Evolutionary conservation across 1,284 basidiomycete genomes (phyloP).

Genomic region (Ustilago hordei): DNA sequence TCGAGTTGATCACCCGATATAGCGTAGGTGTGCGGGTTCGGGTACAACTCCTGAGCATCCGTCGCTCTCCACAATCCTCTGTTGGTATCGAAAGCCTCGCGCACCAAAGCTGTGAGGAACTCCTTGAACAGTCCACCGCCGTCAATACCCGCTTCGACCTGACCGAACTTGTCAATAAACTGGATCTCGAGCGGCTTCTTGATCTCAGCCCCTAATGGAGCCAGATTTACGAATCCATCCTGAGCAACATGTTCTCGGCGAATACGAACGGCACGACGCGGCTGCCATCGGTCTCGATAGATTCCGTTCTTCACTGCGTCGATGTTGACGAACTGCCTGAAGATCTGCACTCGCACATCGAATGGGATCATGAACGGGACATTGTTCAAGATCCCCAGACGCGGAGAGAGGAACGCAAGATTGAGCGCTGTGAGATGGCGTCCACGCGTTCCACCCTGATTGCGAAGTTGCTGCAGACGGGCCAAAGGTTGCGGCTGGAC

Average conservation of each 20-base stretch:
- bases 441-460: conserved; percentile 26
- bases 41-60: conserved; percentile 90
- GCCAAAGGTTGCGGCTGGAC: conserved; percentile 19
- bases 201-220: conserved; percentile 77
- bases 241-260: conserved; percentile 82
- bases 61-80: conserved; percentile 93
- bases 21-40: conserved; percentile 78
- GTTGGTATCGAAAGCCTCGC: conserved; percentile 94
- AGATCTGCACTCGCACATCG: conserved; percentile 87
- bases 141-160: conserved; percentile 90
- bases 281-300: conserved; percentile 17
- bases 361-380: conserved; percentile 97
- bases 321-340: conserved; percentile 71
- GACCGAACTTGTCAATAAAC: conserved; percentile 90
- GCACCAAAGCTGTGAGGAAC: conserved; percentile 82
- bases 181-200: conserved; percentile 85
- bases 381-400: conserved; percentile 91
- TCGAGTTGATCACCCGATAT: conserved; percentile 66
- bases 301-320: conserved; percentile 51
- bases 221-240: conserved; percentile 83
- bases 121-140: conserved; percentile 98
- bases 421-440: conserved; percentile 74
- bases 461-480: conserved; percentile 32
- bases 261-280: conserved; percentile 74
- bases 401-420: conserved; percentile 81